Conservation (phyloP, 2,329 filamentous ascomycete species). For the Neonectria ditissima region DNA sequence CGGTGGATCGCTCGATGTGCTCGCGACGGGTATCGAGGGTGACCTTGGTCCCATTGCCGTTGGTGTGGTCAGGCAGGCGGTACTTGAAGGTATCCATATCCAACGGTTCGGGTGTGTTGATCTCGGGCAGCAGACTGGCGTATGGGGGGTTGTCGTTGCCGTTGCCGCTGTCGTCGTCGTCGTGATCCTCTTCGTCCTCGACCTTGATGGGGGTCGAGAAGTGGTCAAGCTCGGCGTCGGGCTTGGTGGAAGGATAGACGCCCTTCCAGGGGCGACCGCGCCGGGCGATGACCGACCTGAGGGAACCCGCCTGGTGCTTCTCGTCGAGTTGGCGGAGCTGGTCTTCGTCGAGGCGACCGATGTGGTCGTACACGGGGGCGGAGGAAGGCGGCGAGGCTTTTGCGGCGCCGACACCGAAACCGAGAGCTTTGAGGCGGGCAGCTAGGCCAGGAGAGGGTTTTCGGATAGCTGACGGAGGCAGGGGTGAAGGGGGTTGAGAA, state of each 20-base stretch:
- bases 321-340: conserved; percentile 78
- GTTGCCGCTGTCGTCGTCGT: not conserved
- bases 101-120: conserved; percentile 61
- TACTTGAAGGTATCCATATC: conserved; percentile 82
- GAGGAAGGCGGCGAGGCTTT: conserved; percentile 50
- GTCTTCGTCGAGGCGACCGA: conserved; percentile 77
- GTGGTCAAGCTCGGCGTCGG: conserved; percentile 39
- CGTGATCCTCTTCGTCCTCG: not conserved
- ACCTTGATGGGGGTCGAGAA: conserved; percentile 42
- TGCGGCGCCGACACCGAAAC: conserved; percentile 67
- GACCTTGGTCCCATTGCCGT: conserved; percentile 75
- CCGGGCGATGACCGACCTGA: conserved; percentile 66
- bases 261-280: conserved; percentile 80
- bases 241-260: conserved; percentile 52
- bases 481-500: conserved; percentile 41
- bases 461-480: conserved; percentile 53
- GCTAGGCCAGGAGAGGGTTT: conserved; percentile 74
- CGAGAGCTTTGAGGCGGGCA: conserved; percentile 73
- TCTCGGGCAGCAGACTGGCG: conserved; percentile 62
- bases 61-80: conserved; percentile 76
- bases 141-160: conserved; percentile 34
- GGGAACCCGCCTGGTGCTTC: conserved; percentile 69
- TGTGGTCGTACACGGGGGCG: conserved; percentile 55
- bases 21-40: conserved; percentile 68
- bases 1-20: conserved; percentile 65